Conservation (phyloP, 176 grass and related monocot genomes). For the Olyra latifolia region DNA sequence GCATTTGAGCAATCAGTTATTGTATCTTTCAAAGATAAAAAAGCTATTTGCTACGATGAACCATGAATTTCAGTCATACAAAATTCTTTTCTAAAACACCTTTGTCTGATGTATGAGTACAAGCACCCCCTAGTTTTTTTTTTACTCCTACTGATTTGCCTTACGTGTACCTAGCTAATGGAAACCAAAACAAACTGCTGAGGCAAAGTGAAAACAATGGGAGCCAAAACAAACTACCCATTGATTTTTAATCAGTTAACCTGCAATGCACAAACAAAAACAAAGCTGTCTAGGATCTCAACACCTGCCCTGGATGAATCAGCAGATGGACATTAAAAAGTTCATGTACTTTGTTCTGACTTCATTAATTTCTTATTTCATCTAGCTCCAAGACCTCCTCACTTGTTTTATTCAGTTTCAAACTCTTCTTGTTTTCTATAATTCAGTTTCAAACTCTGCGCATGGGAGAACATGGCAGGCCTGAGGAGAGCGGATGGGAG, state of each 20-base stretch:
- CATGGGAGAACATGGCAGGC: constrained; percentile 43
- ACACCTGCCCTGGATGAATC: constrained; percentile 36
- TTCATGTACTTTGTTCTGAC: constrained; percentile 5
- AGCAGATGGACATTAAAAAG: neutral
- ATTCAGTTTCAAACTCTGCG: constrained; percentile 32
- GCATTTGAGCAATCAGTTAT: neutral
- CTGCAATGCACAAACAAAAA: constrained; percentile 25
- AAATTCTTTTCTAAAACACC: too few relatives aligned
- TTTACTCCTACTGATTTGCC: too few relatives aligned
- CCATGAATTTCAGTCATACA: neutral
- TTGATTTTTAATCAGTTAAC: constrained; percentile 11
- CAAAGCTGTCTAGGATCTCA: constrained; percentile 17
- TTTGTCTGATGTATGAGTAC: too few relatives aligned
- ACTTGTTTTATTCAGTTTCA: constrained; percentile 18
- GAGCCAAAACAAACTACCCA: constrained; percentile 36
- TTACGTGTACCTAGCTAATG: constrained; percentile 44
- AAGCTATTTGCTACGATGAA: neutral
- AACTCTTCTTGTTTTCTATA: neutral
- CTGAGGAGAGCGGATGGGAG: constrained; percentile 4
- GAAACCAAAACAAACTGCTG: constrained; percentile 30
- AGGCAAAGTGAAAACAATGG: constrained; percentile 31
- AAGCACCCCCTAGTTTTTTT: too few relatives aligned
- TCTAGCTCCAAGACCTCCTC: constrained; percentile 8
- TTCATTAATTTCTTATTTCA: neutral
- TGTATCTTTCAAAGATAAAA: neutral